Evolutionary conservation across 2,329 filamentous ascomycete species (phyloP).

Genomic region (Paraphaeosphaeria minitans): DNA sequence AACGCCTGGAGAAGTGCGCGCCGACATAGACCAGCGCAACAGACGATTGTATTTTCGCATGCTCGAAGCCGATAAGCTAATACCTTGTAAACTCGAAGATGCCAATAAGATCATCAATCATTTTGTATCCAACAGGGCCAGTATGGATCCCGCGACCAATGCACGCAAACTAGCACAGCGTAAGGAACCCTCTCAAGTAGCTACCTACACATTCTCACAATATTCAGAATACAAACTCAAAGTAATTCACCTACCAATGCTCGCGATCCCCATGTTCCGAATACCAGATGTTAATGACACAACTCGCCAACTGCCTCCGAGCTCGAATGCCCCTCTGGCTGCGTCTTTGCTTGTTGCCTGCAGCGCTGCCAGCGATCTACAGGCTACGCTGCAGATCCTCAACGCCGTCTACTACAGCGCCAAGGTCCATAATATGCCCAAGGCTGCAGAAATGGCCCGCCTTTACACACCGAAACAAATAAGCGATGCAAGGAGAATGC

Average conservation of each 20-base stretch:
- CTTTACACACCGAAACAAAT: constrained; percentile 27
- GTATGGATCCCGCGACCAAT: constrained; percentile 25
- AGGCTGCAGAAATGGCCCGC: constrained; percentile 21
- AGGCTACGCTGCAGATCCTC: constrained; percentile 37
- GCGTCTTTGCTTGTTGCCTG: constrained; percentile 33
- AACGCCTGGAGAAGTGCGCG: constrained; percentile 20
- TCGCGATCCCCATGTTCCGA: constrained; percentile 32
- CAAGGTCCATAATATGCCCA: constrained; percentile 10
- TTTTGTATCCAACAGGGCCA: constrained; percentile 25
- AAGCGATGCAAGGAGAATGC: constrained; percentile 20
- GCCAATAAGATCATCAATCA: constrained; percentile 34
- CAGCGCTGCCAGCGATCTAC: constrained; percentile 32
- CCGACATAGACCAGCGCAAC: constrained; percentile 27
- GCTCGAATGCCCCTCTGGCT: constrained; percentile 27
- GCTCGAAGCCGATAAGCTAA: constrained; percentile 20
- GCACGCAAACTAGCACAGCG: constrained; percentile 27
- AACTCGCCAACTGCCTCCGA: constrained; percentile 28
- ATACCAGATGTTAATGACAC: constrained; percentile 33
- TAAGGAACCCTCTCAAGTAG: constrained; percentile 15
- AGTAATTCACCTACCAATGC: constrained; percentile 29
- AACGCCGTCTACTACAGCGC: constrained; percentile 29
- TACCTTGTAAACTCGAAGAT: constrained; percentile 21
- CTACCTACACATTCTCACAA: not conserved
- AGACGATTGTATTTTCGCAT: constrained; percentile 29
- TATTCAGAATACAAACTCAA: constrained; percentile 30